Conservation (phyloP, 768 basidiomycete species). For the Phanerochaete carnosa region DNA sequence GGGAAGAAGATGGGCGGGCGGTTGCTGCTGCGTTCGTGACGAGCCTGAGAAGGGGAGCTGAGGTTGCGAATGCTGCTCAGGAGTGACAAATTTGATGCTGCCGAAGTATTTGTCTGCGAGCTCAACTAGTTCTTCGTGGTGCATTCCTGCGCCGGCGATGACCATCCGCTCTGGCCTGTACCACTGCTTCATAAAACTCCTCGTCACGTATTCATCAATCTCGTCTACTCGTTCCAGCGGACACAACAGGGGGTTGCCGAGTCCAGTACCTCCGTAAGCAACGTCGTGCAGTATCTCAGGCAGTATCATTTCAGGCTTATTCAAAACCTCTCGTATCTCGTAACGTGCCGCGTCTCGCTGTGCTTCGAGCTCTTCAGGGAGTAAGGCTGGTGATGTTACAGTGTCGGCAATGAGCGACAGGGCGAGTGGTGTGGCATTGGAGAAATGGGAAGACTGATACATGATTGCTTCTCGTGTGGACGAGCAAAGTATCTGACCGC, state of each 20-base stretch:
- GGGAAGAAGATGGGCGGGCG: slow-evolving; percentile 58
- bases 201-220: slow-evolving; percentile 61
- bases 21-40: slow-evolving; percentile 20
- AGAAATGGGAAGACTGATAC: slow-evolving; percentile 97
- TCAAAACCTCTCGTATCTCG: slow-evolving; percentile 82
- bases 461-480: slow-evolving; percentile 92
- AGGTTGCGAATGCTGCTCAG: slow-evolving; percentile 5
- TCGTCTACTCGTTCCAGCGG: slow-evolving; percentile 75
- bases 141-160: slow-evolving; percentile 90
- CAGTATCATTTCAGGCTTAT: slow-evolving; percentile 90
- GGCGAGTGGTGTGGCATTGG: slow-evolving; percentile 75
- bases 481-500: slow-evolving; percentile 89
- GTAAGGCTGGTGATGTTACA: slow-evolving; percentile 72
- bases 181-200: slow-evolving; percentile 71
- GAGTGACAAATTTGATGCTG: slow-evolving; percentile 41
- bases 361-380: slow-evolving; percentile 72
- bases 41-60: slow-evolving; percentile 21
- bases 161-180: slow-evolving; percentile 95
- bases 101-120: slow-evolving; percentile 84
- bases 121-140: slow-evolving; percentile 84
- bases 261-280: slow-evolving; percentile 71
- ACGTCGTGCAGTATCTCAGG: slow-evolving; percentile 88
- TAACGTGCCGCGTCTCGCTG: slow-evolving; percentile 88
- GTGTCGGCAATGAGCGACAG: slow-evolving; percentile 91
- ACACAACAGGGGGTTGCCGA: slow-evolving; percentile 91